Evolutionary conservation across 345 rosid species (phyloP), one percentile per base, ranked within the genome.

Genomic region (Dipteronia sinensis): DNA sequence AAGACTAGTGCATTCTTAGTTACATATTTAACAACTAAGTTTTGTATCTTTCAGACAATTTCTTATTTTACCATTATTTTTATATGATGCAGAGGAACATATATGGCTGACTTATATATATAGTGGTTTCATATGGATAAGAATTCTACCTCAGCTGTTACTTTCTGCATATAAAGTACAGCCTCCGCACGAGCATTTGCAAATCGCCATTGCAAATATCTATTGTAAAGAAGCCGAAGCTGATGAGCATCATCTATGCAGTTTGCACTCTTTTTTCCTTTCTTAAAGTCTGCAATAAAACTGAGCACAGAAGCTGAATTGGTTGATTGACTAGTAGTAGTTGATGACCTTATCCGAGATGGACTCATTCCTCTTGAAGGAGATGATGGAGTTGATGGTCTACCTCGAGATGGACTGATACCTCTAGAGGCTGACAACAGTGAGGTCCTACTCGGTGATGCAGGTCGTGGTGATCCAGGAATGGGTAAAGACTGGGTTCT

Each of bases 241-340:
- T 93, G 98, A 86, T 91, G 98, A 77, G 92, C 99, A 84, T 94
- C 98, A 82, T 94, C 99, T 51, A 94, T 83, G 78, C 81, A 88
- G 86, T 69, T 87, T 66, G 88, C 69, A 77, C 86, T 80, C 75
- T 89, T 97, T 79, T 87, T 90, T 55, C 97, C 98, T 78, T 83
- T 97, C 74, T 89, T 91, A 74, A 93, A 87, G 82, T 97, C 98
- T 0, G 88, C 88, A 71, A 92, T 89, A 85, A 94, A 94, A 86
- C 95, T 94, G 74, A 97, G 95, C 69, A 93, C 99, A 11, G 98
- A 92, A 78, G 83, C 83, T 65, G 98, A 79, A 84, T 66, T 83
- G 81, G 64, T 86, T 61, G 92, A 76, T 85, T 90, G 92, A 76
- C 87, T 76, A 72, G 89, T 80, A 42, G 83, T 72, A 76, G 79